Evolutionary conservation across 768 basidiomycete species (phyloP).

Genomic region (Boletus barrowsii): DNA sequence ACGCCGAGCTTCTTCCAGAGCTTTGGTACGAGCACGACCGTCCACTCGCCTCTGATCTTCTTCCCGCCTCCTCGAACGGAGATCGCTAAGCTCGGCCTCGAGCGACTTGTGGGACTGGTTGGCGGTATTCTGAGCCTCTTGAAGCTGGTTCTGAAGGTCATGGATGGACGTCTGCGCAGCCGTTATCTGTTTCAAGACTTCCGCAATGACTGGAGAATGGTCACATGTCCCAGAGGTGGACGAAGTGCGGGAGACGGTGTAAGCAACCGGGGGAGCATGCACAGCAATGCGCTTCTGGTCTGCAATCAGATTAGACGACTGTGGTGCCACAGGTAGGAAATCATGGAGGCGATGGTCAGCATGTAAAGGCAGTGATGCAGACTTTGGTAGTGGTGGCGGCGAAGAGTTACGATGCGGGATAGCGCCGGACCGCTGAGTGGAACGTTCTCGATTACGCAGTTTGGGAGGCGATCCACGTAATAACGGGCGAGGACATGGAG

Average conservation of each 20-base stretch:
- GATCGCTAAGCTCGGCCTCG: slow-evolving; percentile 69
- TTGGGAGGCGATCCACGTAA: slow-evolving; percentile 52
- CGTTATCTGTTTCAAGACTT: slow-evolving; percentile 73
- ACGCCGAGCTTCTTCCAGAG: slow-evolving; percentile 83
- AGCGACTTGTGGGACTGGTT: slow-evolving; percentile 60
- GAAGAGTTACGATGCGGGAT: slow-evolving; percentile 59
- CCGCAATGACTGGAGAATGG: slow-evolving; percentile 66
- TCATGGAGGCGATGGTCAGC: slow-evolving; percentile 39
- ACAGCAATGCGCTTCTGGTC: slow-evolving; percentile 28
- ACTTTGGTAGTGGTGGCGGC: slow-evolving; percentile 82
- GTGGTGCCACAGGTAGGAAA: slow-evolving; percentile 23
- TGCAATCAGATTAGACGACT: slow-evolving; percentile 16
- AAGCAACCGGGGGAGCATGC: slow-evolving; percentile 26
- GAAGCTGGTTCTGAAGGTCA: slow-evolving; percentile 69
- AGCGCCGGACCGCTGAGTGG: slow-evolving; percentile 39
- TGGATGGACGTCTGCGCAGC: slow-evolving; percentile 55
- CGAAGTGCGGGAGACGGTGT: slow-evolving; percentile 22
- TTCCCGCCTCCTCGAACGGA: slow-evolving; percentile 71
- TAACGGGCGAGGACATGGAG: slow-evolving; percentile 40
- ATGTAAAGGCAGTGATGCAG: slow-evolving; percentile 75
- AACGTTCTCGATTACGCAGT: slow-evolving; percentile 55
- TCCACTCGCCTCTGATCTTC: slow-evolving; percentile 81
- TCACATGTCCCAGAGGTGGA: slow-evolving; percentile 40
- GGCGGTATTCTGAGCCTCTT: slow-evolving; percentile 55
- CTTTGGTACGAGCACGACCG: slow-evolving; percentile 78